Conservation (phyloP, 139 green algal species). For the Bryopsis sp. region DNA sequence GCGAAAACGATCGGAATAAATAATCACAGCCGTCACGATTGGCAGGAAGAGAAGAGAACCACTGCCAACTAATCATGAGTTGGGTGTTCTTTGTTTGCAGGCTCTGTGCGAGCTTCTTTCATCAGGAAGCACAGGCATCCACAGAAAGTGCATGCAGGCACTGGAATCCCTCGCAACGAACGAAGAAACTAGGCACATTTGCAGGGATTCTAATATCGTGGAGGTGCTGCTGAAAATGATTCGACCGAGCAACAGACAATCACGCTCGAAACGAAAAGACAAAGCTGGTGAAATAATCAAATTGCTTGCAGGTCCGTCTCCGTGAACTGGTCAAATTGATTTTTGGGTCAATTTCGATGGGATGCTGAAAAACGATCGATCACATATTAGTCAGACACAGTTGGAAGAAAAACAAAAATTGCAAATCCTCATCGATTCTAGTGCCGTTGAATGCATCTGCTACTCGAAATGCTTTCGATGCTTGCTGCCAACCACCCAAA, state of each 20-base stretch:
- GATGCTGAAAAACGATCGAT: not conserved
- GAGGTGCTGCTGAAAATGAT: slow-evolving; percentile 9
- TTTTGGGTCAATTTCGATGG: not conserved
- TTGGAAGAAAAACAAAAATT: not conserved
- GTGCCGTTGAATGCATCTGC: not conserved
- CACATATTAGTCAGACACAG: not conserved
- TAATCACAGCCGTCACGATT: not conserved
- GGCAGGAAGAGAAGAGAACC: no score
- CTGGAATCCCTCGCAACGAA: slow-evolving; percentile 8
- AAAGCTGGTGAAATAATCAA: slow-evolving; percentile 15
- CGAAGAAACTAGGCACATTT: not conserved
- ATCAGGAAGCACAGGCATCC: slow-evolving; percentile 15
- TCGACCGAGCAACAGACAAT: not conserved
- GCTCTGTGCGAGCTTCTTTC: slow-evolving; percentile 3
- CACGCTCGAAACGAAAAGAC: not conserved
- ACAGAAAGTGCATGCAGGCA: slow-evolving; percentile 14
- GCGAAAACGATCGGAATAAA: not conserved
- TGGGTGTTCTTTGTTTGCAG: not conserved
- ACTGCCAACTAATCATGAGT: not conserved
- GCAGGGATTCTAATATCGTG: slow-evolving; percentile 3
- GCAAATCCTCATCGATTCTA: not conserved
- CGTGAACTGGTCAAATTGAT: not conserved
- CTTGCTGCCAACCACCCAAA: not conserved
- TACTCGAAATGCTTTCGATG: not conserved
- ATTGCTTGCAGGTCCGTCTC: not conserved